Evolutionary conservation across 768 basidiomycete genomes (phyloP).

Genomic region (Leccinellum rugosiceps): DNA sequence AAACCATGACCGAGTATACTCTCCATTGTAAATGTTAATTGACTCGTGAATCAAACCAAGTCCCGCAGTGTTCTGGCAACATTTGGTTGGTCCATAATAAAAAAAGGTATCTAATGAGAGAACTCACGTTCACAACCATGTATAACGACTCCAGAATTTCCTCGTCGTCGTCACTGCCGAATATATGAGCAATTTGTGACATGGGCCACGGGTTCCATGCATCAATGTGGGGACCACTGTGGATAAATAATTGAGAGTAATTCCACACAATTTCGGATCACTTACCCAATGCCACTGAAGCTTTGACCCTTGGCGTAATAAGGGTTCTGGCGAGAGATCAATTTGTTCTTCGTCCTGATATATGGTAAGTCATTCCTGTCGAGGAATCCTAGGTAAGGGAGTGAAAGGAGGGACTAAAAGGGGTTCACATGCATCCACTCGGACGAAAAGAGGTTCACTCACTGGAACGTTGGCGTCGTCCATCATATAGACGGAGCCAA

Average conservation of each 20-base stretch:
- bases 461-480: constrained; percentile 86
- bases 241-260: background rate
- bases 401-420: constrained; percentile 64
- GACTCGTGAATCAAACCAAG: constrained; percentile 81
- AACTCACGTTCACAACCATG: constrained; percentile 62
- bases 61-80: constrained; percentile 60
- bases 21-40: constrained; percentile 55
- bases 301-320: constrained; percentile 62
- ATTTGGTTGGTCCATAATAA: background rate
- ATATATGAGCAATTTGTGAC: constrained; percentile 74
- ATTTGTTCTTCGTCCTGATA: constrained; percentile 56
- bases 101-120: background rate
- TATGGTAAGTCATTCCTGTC: constrained; percentile 57
- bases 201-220: constrained; percentile 81
- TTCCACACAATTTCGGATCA: constrained; percentile 2
- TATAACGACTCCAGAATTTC: constrained; percentile 65
- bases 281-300: constrained; percentile 70
- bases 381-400: constrained; percentile 78
- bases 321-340: constrained; percentile 65
- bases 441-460: constrained; percentile 21
- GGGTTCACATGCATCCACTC: background rate
- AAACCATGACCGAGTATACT: constrained; percentile 74
- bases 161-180: constrained; percentile 66
- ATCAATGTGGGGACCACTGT: constrained; percentile 71
- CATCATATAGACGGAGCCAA: constrained; percentile 74